Conservation (phyloP, 306 rosid species). For the Glycine soja region DNA sequence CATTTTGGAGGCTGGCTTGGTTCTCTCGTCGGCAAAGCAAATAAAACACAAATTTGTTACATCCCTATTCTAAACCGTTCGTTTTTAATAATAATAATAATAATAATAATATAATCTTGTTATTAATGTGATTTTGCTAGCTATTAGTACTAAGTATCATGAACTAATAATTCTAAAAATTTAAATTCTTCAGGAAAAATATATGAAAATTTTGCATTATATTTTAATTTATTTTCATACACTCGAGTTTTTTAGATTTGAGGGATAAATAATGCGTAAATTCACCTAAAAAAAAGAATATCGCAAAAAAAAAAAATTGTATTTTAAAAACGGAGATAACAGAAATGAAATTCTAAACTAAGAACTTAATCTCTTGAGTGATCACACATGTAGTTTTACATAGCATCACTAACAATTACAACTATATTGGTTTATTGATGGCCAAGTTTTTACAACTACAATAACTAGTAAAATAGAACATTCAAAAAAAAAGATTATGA, state of each 20-base stretch:
- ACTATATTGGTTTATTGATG: not conserved
- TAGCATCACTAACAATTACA: no score
- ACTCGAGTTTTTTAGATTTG: not conserved
- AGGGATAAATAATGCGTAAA: not conserved
- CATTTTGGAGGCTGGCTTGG: not conserved
- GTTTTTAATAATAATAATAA: no score
- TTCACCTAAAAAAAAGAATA: no score
- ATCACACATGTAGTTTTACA: no score
- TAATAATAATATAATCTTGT: not conserved
- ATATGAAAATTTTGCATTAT: no score
- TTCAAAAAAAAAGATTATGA: no score
- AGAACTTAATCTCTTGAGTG: no score
- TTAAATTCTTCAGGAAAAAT: not conserved
- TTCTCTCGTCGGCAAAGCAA: not conserved
- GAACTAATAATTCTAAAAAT: not conserved
- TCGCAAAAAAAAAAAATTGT: no score
- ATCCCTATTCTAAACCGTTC: no score
- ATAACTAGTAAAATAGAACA: no score
- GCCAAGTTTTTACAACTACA: not conserved
- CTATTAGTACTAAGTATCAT: not conserved
- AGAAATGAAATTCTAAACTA: not conserved
- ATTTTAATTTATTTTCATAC: no score
- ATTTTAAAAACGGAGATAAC: not conserved
- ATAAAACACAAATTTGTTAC: no score
- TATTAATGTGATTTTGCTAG: not conserved